These are phyloP conservation scores for Parietichytrium sp. DNA, from an alignment of 108 stramenopile genomes.

Conservation along the genomic window DNA sequence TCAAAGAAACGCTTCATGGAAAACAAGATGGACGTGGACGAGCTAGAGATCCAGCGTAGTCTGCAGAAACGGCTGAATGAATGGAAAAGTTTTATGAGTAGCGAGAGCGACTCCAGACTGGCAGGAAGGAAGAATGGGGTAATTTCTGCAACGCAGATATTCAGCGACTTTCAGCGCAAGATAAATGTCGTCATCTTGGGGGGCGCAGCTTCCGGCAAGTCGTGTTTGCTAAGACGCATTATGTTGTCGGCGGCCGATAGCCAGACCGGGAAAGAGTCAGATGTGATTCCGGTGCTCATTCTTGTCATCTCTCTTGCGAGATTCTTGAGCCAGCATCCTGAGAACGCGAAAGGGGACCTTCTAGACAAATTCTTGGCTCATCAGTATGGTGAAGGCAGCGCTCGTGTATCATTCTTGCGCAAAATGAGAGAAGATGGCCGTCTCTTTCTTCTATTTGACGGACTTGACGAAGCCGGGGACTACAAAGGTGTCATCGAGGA, in stretches of 20 bases:
- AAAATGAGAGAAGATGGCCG: neutral
- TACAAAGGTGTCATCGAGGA: neutral
- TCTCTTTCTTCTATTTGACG: slow-evolving; percentile 2
- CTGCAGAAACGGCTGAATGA: neutral
- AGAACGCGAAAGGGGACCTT: neutral
- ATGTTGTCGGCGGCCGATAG: neutral
- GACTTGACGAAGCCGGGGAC: slow-evolving; percentile 20
- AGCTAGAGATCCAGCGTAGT: neutral
- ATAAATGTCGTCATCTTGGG: neutral
- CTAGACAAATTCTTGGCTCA: neutral
- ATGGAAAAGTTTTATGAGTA: neutral
- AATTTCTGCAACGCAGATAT: no score
- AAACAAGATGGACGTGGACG: neutral
- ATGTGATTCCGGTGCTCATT: slow-evolving; percentile 3
- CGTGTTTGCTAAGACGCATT: neutral
- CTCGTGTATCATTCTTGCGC: slow-evolving; percentile 25
- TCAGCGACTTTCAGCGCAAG: no score
- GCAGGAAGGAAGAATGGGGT: no score
- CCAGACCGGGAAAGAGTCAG: neutral
- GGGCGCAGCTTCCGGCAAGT: slow-evolving; percentile 35
- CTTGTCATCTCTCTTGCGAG: neutral
- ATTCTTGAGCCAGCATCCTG: neutral
- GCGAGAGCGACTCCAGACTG: no score
- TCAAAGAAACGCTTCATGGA: neutral
- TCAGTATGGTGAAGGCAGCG: neutral